These are phyloP conservation scores for Acephala macrosclerotiorum DNA, from an alignment of 2,329 filamentous ascomycete genomes.

Conservation along the genomic window DNA sequence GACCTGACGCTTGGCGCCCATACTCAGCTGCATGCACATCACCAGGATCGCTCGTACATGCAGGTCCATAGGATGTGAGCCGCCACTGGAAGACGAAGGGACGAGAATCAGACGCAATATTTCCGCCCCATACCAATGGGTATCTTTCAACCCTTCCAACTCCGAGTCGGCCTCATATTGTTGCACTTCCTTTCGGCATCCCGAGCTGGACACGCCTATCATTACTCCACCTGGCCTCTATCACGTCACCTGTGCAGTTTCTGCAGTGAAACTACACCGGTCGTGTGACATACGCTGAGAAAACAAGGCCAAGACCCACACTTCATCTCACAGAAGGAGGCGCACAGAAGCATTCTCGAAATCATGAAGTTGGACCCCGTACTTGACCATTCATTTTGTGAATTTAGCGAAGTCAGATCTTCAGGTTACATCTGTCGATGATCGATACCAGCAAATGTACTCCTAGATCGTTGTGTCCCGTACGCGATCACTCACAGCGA, in stretches of 20 bases:
- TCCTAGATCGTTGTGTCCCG: background rate
- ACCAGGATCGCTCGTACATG: slow-evolving; percentile 9
- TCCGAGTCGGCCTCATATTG: slow-evolving; percentile 17
- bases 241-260: background rate
- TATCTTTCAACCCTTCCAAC: background rate
- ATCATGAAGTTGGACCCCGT: background rate
- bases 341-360: slow-evolving; percentile 2
- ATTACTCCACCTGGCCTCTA: background rate
- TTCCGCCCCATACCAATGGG: slow-evolving; percentile 4
- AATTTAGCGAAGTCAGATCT: background rate
- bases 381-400: background rate
- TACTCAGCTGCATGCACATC: slow-evolving; percentile 2
- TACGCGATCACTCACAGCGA: background rate
- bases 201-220: slow-evolving; percentile 3
- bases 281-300: background rate
- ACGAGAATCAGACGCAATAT: slow-evolving; percentile 5
- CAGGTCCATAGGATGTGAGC: slow-evolving; percentile 8
- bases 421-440: background rate
- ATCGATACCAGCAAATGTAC: background rate
- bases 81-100: background rate
- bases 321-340: background rate
- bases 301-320: background rate
- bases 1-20: slow-evolving; percentile 2
- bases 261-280: background rate
- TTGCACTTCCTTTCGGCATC: slow-evolving; percentile 13